These are phyloP conservation scores for Neurospora tetrasperma DNA, from an alignment of 495 filamentous ascomycete species.

Conservation along the genomic window DNA sequence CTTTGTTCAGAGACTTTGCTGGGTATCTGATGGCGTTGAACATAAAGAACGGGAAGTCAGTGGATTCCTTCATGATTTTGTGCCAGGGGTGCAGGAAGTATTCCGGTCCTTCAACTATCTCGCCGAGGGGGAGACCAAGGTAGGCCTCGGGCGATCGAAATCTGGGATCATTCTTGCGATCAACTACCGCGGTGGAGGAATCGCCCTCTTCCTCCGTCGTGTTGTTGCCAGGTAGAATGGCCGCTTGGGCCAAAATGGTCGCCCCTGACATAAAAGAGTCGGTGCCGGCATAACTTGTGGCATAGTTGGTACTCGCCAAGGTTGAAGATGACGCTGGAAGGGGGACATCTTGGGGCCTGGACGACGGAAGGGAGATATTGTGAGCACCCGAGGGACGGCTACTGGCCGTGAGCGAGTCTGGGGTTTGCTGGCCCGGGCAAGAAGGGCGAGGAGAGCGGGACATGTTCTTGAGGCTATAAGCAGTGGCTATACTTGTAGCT, in stretches of 20 bases:
- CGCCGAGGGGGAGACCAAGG: not conserved
- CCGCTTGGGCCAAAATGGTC: not conserved
- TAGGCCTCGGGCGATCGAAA: not conserved
- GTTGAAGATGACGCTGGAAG: not conserved
- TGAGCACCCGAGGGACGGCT: not conserved
- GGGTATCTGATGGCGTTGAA: not conserved
- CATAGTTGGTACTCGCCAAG: not conserved
- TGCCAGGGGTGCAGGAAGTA: not conserved
- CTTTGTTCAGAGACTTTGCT: not conserved
- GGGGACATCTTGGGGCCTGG: not conserved
- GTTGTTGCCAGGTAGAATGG: not conserved
- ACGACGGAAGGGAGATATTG: not conserved
- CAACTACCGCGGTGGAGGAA: not conserved
- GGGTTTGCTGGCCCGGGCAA: not conserved
- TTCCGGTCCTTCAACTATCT: not conserved
- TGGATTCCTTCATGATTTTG: not conserved
- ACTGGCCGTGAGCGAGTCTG: not conserved
- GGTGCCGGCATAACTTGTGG: not conserved
- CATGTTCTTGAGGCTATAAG: not conserved
- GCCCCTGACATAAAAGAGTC: not conserved
- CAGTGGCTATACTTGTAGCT: not conserved
- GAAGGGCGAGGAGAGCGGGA: not conserved
- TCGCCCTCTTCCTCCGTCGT: not conserved
- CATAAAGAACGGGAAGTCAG: not conserved
- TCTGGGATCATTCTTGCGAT: not conserved